phyloP scores from a whole-genome alignment of 2,329 filamentous ascomycete genomes.

The Fusarium burgessii region DNA sequence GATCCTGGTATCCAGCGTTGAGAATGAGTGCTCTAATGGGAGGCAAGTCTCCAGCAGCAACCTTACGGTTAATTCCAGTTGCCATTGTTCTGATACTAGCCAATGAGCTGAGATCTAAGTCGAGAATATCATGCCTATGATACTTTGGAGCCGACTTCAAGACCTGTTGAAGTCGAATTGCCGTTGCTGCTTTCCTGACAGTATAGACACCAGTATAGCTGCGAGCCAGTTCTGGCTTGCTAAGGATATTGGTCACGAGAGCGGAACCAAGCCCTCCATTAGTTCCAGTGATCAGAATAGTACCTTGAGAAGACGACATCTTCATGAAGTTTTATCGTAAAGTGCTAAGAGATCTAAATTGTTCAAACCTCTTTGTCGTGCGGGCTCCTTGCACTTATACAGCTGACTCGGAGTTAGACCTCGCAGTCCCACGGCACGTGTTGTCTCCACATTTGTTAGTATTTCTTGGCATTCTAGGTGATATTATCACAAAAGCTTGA shows the following conservation, averaged over 20 bases:
- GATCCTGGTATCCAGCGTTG: constrained; percentile 49
- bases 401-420: neutral
- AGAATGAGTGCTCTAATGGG: constrained; percentile 56
- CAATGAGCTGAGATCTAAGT: constrained; percentile 50
- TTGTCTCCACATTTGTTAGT: constrained; percentile 31
- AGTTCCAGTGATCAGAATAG: constrained; percentile 54
- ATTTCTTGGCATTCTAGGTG: neutral
- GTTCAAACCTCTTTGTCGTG: neutral
- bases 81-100: constrained; percentile 46
- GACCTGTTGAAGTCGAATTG: constrained; percentile 43
- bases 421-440: neutral
- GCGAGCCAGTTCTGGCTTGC: constrained; percentile 46
- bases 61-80: constrained; percentile 46
- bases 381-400: constrained; percentile 31
- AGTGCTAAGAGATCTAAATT: neutral
- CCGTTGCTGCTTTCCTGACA: constrained; percentile 51
- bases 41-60: constrained; percentile 51
- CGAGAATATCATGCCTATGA: constrained; percentile 50
- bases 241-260: constrained; percentile 49
- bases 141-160: constrained; percentile 37
- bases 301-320: constrained; percentile 43
- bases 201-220: constrained; percentile 53
- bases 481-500: neutral
- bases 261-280: constrained; percentile 55
- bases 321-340: neutral